Conservation (phyloP, 2,329 filamentous ascomycete species). For the Monascus ruber region DNA sequence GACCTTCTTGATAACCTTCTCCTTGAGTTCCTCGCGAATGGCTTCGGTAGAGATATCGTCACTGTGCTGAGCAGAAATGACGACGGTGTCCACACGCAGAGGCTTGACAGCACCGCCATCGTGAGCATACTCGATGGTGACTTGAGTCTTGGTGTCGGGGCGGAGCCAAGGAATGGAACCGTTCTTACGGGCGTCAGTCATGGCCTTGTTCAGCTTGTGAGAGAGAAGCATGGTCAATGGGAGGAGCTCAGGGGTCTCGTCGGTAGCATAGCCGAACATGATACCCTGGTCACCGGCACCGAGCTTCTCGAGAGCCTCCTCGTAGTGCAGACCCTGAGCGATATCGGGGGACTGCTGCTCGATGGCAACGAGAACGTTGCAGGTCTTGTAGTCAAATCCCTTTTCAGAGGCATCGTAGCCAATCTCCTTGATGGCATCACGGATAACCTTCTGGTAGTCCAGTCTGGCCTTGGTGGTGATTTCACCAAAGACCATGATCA, state of each 20-base stretch:
- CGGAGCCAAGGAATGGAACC: conserved; percentile 86
- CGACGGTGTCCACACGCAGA: conserved; percentile 86
- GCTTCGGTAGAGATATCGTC: conserved; percentile 80
- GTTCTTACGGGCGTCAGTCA: conserved; percentile 79
- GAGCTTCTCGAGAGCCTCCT: conserved; percentile 92
- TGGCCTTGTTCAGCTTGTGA: conserved; percentile 93
- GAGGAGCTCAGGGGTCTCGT: conserved; percentile 95
- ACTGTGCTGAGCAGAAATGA: conserved; percentile 91
- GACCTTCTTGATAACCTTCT: conserved; percentile 94
- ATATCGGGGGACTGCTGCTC: conserved; percentile 99
- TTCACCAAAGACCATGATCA: conserved; percentile 99
- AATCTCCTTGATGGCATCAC: conserved; percentile 91
- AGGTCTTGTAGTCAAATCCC: conserved; percentile 99
- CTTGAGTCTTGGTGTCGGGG: conserved; percentile 99
- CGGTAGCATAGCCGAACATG: conserved; percentile 99
- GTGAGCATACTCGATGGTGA: conserved; percentile 97
- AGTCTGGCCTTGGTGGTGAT: conserved; percentile 93
- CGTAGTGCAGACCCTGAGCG: conserved; percentile 96
- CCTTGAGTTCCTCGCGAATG: conserved; percentile 85
- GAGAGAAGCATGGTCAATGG: conserved; percentile 87
- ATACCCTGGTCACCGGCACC: conserved; percentile 99
- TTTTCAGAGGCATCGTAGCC: conserved; percentile 95
- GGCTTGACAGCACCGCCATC: conserved; percentile 85
- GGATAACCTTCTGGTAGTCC: conserved; percentile 98
- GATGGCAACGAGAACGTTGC: conserved; percentile 95